Base-by-base conservation (phyloP, 768 basidiomycete species). In the Lactarius akahatsu region DNA sequence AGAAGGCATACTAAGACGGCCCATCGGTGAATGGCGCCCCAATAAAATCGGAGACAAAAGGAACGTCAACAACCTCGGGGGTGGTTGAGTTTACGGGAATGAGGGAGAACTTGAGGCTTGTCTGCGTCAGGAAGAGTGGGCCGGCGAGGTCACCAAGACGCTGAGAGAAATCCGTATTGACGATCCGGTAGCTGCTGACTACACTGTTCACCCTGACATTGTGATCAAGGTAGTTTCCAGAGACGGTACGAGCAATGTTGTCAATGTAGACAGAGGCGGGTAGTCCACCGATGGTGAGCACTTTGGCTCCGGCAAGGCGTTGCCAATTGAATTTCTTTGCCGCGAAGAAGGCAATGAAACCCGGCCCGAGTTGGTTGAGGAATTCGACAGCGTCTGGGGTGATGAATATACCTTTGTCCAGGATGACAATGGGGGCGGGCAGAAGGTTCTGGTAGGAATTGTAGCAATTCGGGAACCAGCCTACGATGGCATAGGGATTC, bases 151-250 rank as follows among this genome's bases (percentile, higher is more conserved):
- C 79, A 13, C 82, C 87, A 57, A 88, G 71, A 15, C 85, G 79
- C 73, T 88, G 86, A n/a, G 83, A 84, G 69, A 82, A 85, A n/a
- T 64, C 71, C 0, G 76, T 77, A 11, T 73, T 78, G 16, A 66
- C 61, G 45, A 77, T 70, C 7, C 84, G 77, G 72, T 88, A 88
- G 71, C 84, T 84, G 38, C 80, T 83, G 75, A 85, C 83, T 4
- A 83, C 86, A 47, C 82, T 84, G 75, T 88, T 88, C 47, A 87
- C 82, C 40, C 87, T 81, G 52, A 88, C 79, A 34, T 83, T 83
- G 68, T 86, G 85, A 71, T 87, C 85, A 57, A 88, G 77, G 72
- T 81, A 87, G 69, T 87, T 87, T 3, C 87, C 85, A 7, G 83
- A 83, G 20, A 85, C 81, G 3, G 83, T 86, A 47, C 74, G 74